These are phyloP conservation scores for Didymella sp. DNA, from an alignment of 2,329 filamentous ascomycete species.

Conservation along the genomic window DNA sequence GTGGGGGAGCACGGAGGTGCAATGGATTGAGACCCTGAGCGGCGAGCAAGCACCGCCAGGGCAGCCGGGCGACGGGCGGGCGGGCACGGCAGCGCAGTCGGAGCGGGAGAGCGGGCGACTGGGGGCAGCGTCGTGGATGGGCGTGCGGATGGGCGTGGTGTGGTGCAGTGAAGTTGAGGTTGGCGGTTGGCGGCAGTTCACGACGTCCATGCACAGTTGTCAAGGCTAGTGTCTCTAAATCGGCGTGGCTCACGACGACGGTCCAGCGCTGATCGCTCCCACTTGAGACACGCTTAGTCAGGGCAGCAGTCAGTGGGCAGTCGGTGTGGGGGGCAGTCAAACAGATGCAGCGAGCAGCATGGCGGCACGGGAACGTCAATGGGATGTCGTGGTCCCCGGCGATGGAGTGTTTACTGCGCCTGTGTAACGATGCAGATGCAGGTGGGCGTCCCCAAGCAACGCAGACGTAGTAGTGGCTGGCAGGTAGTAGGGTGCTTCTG, in stretches of 20 bases:
- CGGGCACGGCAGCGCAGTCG: constrained; percentile 2
- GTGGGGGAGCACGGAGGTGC: constrained; percentile 4
- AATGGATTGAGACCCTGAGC: constrained; percentile 29
- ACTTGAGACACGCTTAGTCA: constrained; percentile 7
- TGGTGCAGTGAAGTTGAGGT: constrained; percentile 5
- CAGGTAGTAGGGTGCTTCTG: too few species aligned
- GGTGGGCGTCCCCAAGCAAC: constrained; percentile 5
- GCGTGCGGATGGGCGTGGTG: background rate
- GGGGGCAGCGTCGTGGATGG: background rate
- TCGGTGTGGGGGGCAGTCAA: background rate
- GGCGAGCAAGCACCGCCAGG: constrained; percentile 36
- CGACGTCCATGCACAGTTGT: constrained; percentile 4
- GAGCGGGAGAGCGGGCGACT: background rate
- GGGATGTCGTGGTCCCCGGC: background rate
- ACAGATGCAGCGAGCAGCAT: background rate
- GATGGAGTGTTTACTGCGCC: background rate
- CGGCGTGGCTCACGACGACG: background rate
- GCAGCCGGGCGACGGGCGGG: constrained; percentile 14
- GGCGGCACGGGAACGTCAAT: background rate
- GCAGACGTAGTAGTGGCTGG: background rate
- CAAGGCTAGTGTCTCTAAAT: background rate
- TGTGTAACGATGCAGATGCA: constrained; percentile 11
- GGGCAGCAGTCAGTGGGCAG: background rate
- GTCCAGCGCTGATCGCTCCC: background rate
- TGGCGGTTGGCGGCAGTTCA: constrained; percentile 4